Evolutionary conservation across 139 green algal species (phyloP), one percentile per base, ranked within the genome.

Genomic region (Microglena sp.): DNA sequence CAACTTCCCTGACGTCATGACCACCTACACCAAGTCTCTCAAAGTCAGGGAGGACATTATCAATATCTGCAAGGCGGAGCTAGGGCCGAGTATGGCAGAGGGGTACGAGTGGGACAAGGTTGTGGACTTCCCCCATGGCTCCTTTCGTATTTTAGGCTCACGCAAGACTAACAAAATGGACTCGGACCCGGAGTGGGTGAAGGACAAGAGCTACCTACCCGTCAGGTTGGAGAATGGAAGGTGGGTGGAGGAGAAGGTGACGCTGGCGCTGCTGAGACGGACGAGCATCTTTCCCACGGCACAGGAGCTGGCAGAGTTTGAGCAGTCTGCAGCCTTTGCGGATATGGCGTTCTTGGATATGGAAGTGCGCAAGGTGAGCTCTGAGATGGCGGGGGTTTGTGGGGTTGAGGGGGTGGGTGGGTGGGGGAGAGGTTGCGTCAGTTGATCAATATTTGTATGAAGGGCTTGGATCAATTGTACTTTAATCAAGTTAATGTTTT

Each of bases 121-220:
- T 22, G 59, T 86, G 3, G 79, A 86, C 65, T 76, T 65, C 29
- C 75, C 79, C 26, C 79, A 86, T 44, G 79, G 79, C 46, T 77
- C 64, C 66, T 63, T 86, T 29, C 70, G 79, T 5, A 30, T 86
- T 24, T 44, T 79, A 18, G 79, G 79, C 18, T 76, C 71, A 29
- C 62, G 59, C 7, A 84, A 84, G 63, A 33, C 66, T 0, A 44
- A 33, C 5, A 53, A 55, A 43, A 70, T 77, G 62, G 70, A 75
- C 40, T 35, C 2, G 3, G 75, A 82, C 66, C 75, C 75, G 5
- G 53, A 6, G 0, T 82, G 75, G 71, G 75, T 79, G 30, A 24
- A 0, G 2, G 67, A 76, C 27, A 82, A 79, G 67, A 59, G 15
- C 34, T 79, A 78, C 63, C 30, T 45, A 33, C 36, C 57, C 1